phyloP scores from a whole-genome alignment of 805 yeast species.

The Wickerhamomyces chambardii region DNA sequence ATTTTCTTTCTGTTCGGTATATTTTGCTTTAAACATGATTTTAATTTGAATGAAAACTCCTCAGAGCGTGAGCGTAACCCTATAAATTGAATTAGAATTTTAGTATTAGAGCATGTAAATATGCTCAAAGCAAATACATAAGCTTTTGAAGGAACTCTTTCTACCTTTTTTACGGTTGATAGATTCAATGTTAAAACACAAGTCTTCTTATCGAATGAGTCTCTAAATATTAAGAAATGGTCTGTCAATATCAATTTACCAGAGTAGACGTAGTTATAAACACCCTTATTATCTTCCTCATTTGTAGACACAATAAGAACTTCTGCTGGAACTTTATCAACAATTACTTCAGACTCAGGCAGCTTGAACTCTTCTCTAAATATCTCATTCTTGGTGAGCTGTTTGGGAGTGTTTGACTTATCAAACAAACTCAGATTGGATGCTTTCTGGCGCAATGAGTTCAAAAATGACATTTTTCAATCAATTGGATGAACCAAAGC shows the following conservation, averaged over 20 bases:
- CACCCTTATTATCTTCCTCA: conserved; percentile 5
- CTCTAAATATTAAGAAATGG: conserved; percentile 68
- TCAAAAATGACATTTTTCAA: conserved; percentile 34
- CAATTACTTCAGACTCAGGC: conserved; percentile 60
- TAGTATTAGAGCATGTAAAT: conserved; percentile 55
- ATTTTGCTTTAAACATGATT: conserved; percentile 51
- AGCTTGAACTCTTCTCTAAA: conserved; percentile 60
- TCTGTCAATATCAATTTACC: conserved; percentile 69
- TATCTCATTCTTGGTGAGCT: conserved; percentile 57
- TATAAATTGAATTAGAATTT: conserved; percentile 60
- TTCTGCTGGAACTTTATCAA: conserved; percentile 66
- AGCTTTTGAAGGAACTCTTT: conserved; percentile 68
- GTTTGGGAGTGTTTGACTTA: conserved; percentile 22
- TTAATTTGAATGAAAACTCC: conserved; percentile 63
- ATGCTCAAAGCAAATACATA: conserved; percentile 75
- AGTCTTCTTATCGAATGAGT: conserved; percentile 56
- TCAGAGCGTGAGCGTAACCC: conserved; percentile 78
- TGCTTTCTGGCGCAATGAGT: conserved; percentile 35
- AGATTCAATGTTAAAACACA: conserved; percentile 68
- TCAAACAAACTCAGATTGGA: conserved; percentile 33
- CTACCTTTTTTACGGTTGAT: conserved; percentile 75
- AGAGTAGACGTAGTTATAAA: conserved; percentile 30
- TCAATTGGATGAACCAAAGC: not conserved
- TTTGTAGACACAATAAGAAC: conserved; percentile 25
- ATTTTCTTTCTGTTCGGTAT: conserved; percentile 52